Evolutionary conservation across 2,329 filamentous ascomycete species (phyloP).

Genomic region (Anisogramma anomala): DNA sequence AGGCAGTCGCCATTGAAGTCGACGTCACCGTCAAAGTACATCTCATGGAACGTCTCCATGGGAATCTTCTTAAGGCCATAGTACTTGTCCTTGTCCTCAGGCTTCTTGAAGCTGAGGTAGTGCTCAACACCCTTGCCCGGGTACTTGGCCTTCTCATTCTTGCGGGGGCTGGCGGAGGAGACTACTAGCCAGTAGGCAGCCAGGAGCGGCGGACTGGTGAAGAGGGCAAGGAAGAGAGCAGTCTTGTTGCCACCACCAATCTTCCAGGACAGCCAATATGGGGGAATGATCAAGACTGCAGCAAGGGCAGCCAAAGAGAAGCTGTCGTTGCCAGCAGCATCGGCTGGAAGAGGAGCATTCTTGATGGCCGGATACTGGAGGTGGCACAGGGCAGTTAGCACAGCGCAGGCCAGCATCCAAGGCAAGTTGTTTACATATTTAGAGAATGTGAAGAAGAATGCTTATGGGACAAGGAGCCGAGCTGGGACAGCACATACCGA

Average conservation of each 20-base stretch:
- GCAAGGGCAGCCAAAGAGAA: conserved; percentile 79
- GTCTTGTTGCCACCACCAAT: conserved; percentile 79
- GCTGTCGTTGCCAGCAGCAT: conserved; percentile 68
- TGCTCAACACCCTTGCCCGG: conserved; percentile 81
- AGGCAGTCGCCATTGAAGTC: conserved; percentile 91
- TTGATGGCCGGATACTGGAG: conserved; percentile 77
- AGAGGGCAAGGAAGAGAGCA: conserved; percentile 70
- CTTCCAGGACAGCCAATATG: conserved; percentile 72
- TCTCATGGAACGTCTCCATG: conserved; percentile 91
- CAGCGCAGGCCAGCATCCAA: background rate
- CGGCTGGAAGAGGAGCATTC: conserved; percentile 86
- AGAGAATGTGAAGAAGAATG: background rate
- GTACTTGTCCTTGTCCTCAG: conserved; percentile 53
- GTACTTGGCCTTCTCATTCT: conserved; percentile 81
- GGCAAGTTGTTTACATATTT: background rate
- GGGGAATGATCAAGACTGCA: conserved; percentile 56
- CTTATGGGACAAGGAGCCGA: background rate
- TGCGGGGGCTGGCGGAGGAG: conserved; percentile 73
- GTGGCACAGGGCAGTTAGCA: conserved; percentile 1
- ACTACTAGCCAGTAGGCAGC: conserved; percentile 69
- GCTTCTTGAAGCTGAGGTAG: conserved; percentile 74
- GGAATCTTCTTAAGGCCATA: conserved; percentile 70
- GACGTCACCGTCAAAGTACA: conserved; percentile 92
- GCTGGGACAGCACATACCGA: conserved; percentile 30
- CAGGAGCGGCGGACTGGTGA: conserved; percentile 70